Conservation (phyloP, 2,329 filamentous ascomycete species). For the Trichoderma brevicompactum region DNA sequence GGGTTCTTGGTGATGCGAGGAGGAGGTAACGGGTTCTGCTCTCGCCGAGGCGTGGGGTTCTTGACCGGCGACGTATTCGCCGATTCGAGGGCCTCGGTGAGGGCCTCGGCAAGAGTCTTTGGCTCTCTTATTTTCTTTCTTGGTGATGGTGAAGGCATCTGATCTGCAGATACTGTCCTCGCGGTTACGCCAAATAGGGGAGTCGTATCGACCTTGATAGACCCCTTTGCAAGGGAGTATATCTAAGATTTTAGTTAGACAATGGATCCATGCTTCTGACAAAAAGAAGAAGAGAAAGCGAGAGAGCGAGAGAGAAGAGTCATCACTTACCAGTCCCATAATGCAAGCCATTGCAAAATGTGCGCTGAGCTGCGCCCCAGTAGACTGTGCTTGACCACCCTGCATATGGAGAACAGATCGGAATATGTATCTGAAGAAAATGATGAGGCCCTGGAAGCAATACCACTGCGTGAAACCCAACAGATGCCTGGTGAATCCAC, state of each 20-base stretch:
- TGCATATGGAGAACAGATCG: constrained; percentile 48
- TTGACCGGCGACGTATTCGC: constrained; percentile 29
- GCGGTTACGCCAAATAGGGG: constrained; percentile 52
- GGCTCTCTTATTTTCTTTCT: constrained; percentile 39
- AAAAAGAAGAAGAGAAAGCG: not conserved
- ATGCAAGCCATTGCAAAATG: constrained; percentile 61
- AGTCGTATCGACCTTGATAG: constrained; percentile 61
- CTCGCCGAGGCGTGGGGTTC: constrained; percentile 14
- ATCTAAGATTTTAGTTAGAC: constrained; percentile 45
- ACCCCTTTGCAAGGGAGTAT: constrained; percentile 48
- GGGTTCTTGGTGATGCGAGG: constrained; percentile 6
- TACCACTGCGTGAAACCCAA: constrained; percentile 68
- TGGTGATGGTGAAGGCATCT: constrained; percentile 33
- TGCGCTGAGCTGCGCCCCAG: constrained; percentile 51
- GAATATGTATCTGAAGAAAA: constrained; percentile 60
- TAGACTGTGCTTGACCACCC: constrained; percentile 44
- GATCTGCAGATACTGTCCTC: constrained; percentile 36
- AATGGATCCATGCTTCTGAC: not conserved
- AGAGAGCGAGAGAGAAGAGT: not conserved
- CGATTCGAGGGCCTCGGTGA: constrained; percentile 43
- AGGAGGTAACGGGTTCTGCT: constrained; percentile 15
- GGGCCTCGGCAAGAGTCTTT: constrained; percentile 50
- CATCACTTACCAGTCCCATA: constrained; percentile 55
- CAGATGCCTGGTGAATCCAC: constrained; percentile 64
- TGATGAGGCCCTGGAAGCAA: constrained; percentile 62